Base-by-base conservation (phyloP, 1,284 basidiomycete species). In the Ceratobasidium sp. region DNA sequence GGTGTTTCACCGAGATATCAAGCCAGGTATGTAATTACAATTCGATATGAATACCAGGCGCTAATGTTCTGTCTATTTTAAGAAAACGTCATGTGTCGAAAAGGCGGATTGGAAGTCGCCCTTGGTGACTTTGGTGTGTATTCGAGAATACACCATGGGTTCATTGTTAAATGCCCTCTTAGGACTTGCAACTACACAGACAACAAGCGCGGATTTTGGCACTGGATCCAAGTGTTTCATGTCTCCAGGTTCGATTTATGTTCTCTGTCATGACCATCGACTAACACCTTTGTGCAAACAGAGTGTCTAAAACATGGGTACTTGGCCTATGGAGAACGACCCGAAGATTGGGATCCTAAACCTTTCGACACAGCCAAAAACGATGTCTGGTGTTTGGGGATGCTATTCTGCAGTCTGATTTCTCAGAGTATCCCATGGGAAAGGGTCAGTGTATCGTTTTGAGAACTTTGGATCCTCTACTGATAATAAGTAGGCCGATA, bases 71-170 rank as follows among this genome's bases (percentile, higher is more conserved):
- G 23, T 57, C 27, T 57, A n/a, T 46, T 44, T n/a, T 6, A 1
- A 46, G 41, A 46, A 46, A 65, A 65, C 35, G 46, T 46, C 44
- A 65, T 65, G 62, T 65, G 62, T 27, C 62, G n/a, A 23, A 46
- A 65, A 18, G 62, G 62, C 18, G 41, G 33, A 23, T 41, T 41
- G 41, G n/a, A 44, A n/a, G 27, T 65, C 23, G 41, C 38, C 4
- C 64, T 65, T 46, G 64, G 12, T n/a, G 64, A 46, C 35, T 65
- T 65, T 20, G 64, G 44, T 46, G 46, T 16, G 64, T 4, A 5
- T 30, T 3, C 30, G 55, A 59, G 8, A 41, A 8, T n/a, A 23
- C n/a, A 5, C 33, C 6, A 16, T 18, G 27, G 30, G 64, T 18
- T 35, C 52, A 23, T 18, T 4, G 7, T 41, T 48, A 6, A 65